These are phyloP conservation scores for Daldinia childiae DNA, from an alignment of 495 filamentous ascomycete species.

Conservation along the genomic window DNA sequence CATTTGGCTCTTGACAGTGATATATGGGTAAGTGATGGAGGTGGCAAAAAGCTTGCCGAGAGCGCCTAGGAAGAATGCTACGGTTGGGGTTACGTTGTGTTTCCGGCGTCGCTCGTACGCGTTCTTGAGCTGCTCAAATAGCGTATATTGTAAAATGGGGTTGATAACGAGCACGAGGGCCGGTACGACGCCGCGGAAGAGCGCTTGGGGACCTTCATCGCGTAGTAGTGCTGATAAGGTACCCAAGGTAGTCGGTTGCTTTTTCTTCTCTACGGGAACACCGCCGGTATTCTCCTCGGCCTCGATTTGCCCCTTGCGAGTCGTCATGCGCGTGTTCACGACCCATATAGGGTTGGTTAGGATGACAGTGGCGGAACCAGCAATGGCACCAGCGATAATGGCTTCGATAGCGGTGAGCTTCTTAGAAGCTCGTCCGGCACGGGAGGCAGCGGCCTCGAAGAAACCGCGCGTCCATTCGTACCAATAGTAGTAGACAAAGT, in stretches of 20 bases:
- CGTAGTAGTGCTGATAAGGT: conserved; percentile 79
- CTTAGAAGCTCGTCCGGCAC: conserved; percentile 77
- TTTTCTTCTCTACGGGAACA: conserved; percentile 27
- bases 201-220: conserved; percentile 80
- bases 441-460: conserved; percentile 83
- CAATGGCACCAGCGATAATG: conserved; percentile 95
- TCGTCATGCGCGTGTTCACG: conserved; percentile 97
- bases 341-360: conserved; percentile 99
- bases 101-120: conserved; percentile 55
- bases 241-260: conserved; percentile 72
- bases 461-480: conserved; percentile 95
- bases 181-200: conserved; percentile 93
- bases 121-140: conserved; percentile 96
- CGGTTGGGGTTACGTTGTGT: conserved; percentile 74
- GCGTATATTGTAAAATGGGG: conserved; percentile 97
- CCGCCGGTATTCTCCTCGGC: conserved; percentile 58
- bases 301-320: conserved; percentile 66
- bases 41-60: conserved; percentile 95
- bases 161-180: conserved; percentile 95
- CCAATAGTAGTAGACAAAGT: conserved; percentile 99
- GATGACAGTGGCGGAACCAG: conserved; percentile 91
- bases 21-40: conserved; percentile 95
- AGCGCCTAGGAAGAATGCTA: conserved; percentile 91
- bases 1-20: conserved; percentile 96
- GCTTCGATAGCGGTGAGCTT: conserved; percentile 89